Evolutionary conservation across 1,139 yeast genomes (phyloP), one percentile per base, ranked within the genome.

Genomic region (Pichia sp.): DNA sequence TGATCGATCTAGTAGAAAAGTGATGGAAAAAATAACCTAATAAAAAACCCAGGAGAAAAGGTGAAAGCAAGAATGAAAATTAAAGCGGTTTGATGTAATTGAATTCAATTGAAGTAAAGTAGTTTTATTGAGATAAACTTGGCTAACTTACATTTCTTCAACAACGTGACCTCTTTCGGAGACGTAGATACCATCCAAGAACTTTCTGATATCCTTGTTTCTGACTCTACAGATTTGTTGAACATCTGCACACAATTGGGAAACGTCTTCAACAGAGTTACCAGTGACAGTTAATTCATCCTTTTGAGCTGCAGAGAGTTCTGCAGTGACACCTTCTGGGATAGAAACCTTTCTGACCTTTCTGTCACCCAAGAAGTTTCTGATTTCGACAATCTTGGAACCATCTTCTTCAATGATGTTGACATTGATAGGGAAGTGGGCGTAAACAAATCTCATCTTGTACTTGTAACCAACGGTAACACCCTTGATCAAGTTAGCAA

Each of bases 121-220:
- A 29, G 24, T 24, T 28, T 22, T 36, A n/a, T n/a, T n/a, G n/a
- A n/a, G n/a, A n/a, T n/a, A n/a, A n/a, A n/a, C n/a, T 13, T 25
- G 41, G 45, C 35, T 26, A 31, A 23, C 35, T 46, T 45, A 45
- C 32, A 45, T 63, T 42, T 78, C 86, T 63, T 74, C 77, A 45
- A 64, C 84, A 65, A 91, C 76, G 65, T 75, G 74, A 63, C 96
- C 96, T 72, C 85, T 84, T 74, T 85, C 94, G 54, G 97, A 88
- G 61, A 91, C 98, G 71, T 91, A 91, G 75, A 91, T 88, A 87
- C 98, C 98, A 72, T 91, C 98, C 79, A 91, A 83, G 75, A 82
- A 91, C 82, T 91, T 91, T 76, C 98, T 87, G 88, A 93, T 91
- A 91, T 93, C 99, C 88, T 93, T 93, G 94, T 91, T 91, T 80